Evolutionary conservation across 2,329 filamentous ascomycete genomes (phyloP).

Genomic region (Drechmeria coniospora): DNA sequence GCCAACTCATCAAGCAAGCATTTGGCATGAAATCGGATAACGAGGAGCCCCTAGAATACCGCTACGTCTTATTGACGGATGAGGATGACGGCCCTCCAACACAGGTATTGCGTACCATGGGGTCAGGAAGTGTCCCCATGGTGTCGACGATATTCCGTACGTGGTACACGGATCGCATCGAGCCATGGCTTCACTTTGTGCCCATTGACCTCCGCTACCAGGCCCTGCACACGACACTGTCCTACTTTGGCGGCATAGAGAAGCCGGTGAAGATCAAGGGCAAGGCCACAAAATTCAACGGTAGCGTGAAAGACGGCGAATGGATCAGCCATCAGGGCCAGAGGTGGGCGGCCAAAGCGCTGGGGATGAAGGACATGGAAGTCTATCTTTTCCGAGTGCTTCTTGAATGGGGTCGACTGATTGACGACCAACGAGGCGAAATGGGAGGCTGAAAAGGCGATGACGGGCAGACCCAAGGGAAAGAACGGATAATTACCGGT

Average conservation of each 20-base stretch:
- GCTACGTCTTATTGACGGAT: slow-evolving; percentile 60
- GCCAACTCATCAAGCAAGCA: slow-evolving; percentile 12
- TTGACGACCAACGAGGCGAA: slow-evolving; percentile 43
- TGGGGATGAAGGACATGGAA: slow-evolving; percentile 62
- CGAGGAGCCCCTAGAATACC: slow-evolving; percentile 42
- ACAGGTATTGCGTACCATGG: slow-evolving; percentile 45
- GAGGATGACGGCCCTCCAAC: slow-evolving; percentile 49
- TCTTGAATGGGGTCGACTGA: slow-evolving; percentile 60
- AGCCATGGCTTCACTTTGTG: slow-evolving; percentile 68
- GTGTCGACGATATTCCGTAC: slow-evolving; percentile 58
- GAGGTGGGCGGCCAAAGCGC: slow-evolving; percentile 46
- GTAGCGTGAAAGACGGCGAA: slow-evolving; percentile 34
- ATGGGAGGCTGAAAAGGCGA: slow-evolving; percentile 19
- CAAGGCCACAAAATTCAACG: slow-evolving; percentile 29
- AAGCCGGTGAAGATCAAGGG: slow-evolving; percentile 25
- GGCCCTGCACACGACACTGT: slow-evolving; percentile 55
- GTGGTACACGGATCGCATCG: slow-evolving; percentile 63
- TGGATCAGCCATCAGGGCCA: slow-evolving; percentile 52
- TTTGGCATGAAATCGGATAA: slow-evolving; percentile 23
- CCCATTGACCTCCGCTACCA: slow-evolving; percentile 62
- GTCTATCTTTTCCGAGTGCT: slow-evolving; percentile 66
- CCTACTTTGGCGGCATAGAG: slow-evolving; percentile 54
- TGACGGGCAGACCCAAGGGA: slow-evolving; percentile 1
- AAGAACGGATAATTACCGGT: too few species aligned
- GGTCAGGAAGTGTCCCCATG: slow-evolving; percentile 53